phyloP scores from a whole-genome alignment of 2,329 filamentous ascomycete genomes.

The Cordyceps fumosorosea region DNA sequence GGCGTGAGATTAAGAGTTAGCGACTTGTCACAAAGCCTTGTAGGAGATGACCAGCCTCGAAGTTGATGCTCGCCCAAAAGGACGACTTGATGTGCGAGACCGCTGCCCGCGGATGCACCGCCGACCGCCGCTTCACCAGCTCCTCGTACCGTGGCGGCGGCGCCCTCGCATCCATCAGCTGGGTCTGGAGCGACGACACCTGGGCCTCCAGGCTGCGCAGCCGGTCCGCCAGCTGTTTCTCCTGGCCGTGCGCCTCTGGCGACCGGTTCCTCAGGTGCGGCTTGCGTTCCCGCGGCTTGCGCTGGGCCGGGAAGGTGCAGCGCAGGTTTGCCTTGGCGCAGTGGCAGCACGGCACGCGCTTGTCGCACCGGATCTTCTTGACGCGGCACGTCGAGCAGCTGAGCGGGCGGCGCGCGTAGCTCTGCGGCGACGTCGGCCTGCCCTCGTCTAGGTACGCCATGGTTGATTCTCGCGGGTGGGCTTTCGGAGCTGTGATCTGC shows the following conservation, averaged over 20 bases:
- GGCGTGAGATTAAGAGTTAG: not conserved
- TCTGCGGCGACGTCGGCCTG: not conserved
- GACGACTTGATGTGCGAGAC: not conserved
- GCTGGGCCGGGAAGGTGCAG: not conserved
- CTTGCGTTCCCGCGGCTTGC: conserved; percentile 7
- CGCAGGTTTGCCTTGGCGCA: conserved; percentile 8
- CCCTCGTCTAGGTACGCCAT: too few species aligned
- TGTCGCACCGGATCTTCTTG: conserved; percentile 10
- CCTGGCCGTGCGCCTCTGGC: not conserved
- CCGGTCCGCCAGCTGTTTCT: not conserved
- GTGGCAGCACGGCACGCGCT: conserved; percentile 4
- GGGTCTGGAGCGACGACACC: not conserved
- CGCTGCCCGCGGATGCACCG: not conserved
- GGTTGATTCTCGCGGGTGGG: too few species aligned
- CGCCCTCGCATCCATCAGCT: not conserved
- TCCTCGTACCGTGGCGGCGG: not conserved
- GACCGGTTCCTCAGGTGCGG: not conserved
- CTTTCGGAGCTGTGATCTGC: too few species aligned
- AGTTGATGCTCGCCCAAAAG: conserved; percentile 11
- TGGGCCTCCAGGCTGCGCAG: conserved; percentile 1
- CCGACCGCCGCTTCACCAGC: not conserved
- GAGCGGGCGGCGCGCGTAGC: conserved; percentile 1
- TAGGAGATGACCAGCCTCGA: not conserved
- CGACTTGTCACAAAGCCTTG: too few species aligned
- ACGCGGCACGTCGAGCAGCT: conserved; percentile 10